A percentile compares a stretch with the other conserved stretches of the same genome.
Evolutionary conservation across 202 grass and related monocot species (phyloP).

Genomic region (Alloteropsis angusta): DNA sequence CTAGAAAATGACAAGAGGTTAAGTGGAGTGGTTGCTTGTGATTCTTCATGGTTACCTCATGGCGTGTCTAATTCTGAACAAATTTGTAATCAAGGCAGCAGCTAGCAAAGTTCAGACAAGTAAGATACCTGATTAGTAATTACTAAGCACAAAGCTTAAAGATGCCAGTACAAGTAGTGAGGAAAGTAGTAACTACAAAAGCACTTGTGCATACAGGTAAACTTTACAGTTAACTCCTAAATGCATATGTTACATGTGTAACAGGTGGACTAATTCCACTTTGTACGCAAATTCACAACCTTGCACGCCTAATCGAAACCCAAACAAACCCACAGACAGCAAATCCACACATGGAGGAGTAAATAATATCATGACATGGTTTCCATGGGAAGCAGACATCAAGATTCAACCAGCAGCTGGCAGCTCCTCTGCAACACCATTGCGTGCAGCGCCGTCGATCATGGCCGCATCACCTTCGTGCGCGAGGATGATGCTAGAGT

Average conservation of each 20-base stretch:
- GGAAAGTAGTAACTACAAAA: not conserved
- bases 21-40: not conserved
- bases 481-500: not conserved
- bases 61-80: not conserved
- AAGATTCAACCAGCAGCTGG: not conserved
- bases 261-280: not conserved
- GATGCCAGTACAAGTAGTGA: not conserved
- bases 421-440: not conserved
- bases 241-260: not conserved
- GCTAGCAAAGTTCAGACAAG: not conserved
- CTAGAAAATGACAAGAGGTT: no score
- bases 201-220: not conserved
- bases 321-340: not conserved
- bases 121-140: no score
- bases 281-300: not conserved
- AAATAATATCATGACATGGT: not conserved
- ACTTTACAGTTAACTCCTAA: not conserved
- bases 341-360: not conserved
- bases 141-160: no score
- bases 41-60: not conserved
- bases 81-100: not conserved
- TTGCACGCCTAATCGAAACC: not conserved
- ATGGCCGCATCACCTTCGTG: not conserved
- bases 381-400: not conserved
- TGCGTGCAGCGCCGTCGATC: not conserved